Evolutionary conservation across 2,329 filamentous ascomycete species (phyloP).

Genomic region (Stemphylium lycopersici): DNA sequence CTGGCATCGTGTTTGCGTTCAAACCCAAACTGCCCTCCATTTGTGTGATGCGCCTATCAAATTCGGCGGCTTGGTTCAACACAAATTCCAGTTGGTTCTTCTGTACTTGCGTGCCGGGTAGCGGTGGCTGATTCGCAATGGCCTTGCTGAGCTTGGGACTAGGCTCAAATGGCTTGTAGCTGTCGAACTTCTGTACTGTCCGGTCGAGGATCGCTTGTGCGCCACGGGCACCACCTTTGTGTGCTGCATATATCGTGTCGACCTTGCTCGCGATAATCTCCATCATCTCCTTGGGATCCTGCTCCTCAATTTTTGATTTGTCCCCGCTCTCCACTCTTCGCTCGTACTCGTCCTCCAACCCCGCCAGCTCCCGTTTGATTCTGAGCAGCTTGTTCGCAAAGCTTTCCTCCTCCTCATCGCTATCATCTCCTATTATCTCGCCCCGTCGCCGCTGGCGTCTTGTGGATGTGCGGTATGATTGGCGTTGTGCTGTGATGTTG

Average conservation of each 20-base stretch:
- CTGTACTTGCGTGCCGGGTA: conserved; percentile 44
- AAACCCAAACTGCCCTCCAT: conserved; percentile 85
- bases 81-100: conserved; percentile 59
- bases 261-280: conserved; percentile 72
- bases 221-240: conserved; percentile 43
- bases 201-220: conserved; percentile 45
- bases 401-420: conserved; percentile 70
- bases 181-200: conserved; percentile 45
- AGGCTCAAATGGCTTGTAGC: conserved; percentile 38
- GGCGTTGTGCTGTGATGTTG: conserved; percentile 75
- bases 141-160: conserved; percentile 34
- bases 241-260: conserved; percentile 64
- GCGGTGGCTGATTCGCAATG: conserved; percentile 38
- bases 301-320: conserved; percentile 46
- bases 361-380: conserved; percentile 81
- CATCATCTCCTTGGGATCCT: conserved; percentile 63
- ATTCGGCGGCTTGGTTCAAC: conserved; percentile 81
- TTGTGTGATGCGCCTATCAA: conserved; percentile 78
- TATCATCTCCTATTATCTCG: conserved; percentile 72
- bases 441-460: conserved; percentile 68
- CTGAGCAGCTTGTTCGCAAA: conserved; percentile 80
- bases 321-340: conserved; percentile 55
- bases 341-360: conserved; percentile 62
- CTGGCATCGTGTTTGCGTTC: conserved; percentile 70
- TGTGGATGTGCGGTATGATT: conserved; percentile 79